phyloP scores from a whole-genome alignment of 441 rosid genomes.

The Euphorbia neoarborescens region DNA sequence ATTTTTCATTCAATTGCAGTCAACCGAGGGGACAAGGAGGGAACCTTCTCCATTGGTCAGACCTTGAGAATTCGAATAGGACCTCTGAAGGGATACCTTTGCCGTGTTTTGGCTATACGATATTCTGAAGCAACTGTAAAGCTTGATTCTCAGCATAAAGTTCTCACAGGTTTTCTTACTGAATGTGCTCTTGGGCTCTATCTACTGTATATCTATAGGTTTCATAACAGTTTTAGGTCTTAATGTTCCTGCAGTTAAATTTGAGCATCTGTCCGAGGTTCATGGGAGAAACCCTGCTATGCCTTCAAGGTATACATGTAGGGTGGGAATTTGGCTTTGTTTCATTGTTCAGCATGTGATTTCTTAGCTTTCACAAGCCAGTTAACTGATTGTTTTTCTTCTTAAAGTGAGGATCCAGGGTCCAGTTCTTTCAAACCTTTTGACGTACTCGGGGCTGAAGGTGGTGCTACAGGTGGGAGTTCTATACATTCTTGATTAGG shows the following conservation, averaged over 20 bases:
- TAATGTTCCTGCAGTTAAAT: conserved; percentile 50
- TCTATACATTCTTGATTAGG: conserved; percentile 8
- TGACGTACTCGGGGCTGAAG: conserved; percentile 59
- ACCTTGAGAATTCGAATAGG: conserved; percentile 84
- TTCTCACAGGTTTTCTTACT: conserved; percentile 55
- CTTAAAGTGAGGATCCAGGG: conserved; percentile 53
- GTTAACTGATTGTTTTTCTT: conserved; percentile 25
- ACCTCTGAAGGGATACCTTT: conserved; percentile 84
- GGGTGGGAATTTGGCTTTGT: conserved; percentile 8
- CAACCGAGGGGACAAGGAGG: conserved; percentile 57
- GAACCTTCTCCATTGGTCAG: conserved; percentile 72
- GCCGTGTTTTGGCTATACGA: conserved; percentile 76
- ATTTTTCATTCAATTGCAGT: conserved; percentile 42
- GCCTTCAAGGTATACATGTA: conserved; percentile 39
- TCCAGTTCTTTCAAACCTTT: conserved; percentile 53
- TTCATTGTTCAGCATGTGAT: conserved; percentile 9
- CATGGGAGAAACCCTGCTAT: conserved; percentile 51
- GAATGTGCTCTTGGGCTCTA: conserved; percentile 8
- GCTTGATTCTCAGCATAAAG: conserved; percentile 76
- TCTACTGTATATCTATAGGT: neutral
- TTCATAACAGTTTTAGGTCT: conserved; percentile 13
- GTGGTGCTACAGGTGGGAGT: conserved; percentile 56
- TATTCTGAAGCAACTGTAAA: conserved; percentile 79
- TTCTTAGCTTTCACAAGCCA: conserved; percentile 15
- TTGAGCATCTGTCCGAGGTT: conserved; percentile 85